Percentiles rank a stretch among this genome's conserved stretches.
Conservation (phyloP, 129 eudicot species). For the Chrysanthemum lavandulifolium region DNA sequence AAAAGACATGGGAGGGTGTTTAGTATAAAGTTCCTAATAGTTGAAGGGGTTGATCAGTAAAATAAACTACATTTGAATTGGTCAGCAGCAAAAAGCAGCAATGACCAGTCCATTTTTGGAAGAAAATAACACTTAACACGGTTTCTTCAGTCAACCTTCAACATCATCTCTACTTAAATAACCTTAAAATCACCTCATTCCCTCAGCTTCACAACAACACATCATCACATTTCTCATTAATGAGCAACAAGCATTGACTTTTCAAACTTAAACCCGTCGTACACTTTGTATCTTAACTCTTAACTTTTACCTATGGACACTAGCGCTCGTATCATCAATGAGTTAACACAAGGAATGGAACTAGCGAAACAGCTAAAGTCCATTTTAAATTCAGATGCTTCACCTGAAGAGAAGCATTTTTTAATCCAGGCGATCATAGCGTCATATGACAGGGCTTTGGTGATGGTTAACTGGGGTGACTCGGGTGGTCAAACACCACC, state of each 20-base stretch:
- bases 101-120: constrained; percentile 38
- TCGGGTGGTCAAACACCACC: constrained; percentile 34
- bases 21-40: not conserved
- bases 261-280: constrained; percentile 14
- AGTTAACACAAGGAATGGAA: constrained; percentile 73
- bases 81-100: constrained; percentile 50
- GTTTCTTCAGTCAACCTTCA: constrained; percentile 76
- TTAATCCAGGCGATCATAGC: constrained; percentile 56
- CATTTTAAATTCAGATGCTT: constrained; percentile 45
- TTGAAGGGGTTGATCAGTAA: constrained; percentile 13
- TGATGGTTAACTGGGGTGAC: constrained; percentile 61
- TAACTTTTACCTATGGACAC: constrained; percentile 23
- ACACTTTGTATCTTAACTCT: constrained; percentile 24
- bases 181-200: constrained; percentile 35
- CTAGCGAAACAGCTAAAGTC: constrained; percentile 62
- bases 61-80: constrained; percentile 48
- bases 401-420: constrained; percentile 41
- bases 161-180: constrained; percentile 40
- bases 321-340: constrained; percentile 47
- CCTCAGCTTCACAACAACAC: constrained; percentile 36
- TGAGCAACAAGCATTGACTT: constrained; percentile 27
- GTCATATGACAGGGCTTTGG: constrained; percentile 68
- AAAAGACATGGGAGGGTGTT: constrained; percentile 3
- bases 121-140: constrained; percentile 42
- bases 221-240: not conserved